phyloP scores from a whole-genome alignment of 768 basidiomycete species.

The Russula earlei region DNA sequence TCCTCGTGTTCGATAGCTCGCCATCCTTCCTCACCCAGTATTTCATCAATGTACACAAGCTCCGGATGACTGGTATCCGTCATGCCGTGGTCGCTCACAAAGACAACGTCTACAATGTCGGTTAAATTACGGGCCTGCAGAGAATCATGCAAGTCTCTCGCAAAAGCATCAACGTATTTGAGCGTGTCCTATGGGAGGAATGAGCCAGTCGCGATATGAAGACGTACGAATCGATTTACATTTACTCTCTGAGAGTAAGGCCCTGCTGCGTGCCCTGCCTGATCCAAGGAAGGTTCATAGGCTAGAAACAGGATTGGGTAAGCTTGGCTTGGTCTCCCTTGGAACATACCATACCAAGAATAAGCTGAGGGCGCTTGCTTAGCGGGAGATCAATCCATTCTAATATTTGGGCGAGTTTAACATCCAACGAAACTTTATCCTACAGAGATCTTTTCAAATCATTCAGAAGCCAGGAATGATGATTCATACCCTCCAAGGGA shows the following conservation, averaged over 20 bases:
- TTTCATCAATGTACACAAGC: constrained; percentile 71
- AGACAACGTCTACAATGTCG: constrained; percentile 78
- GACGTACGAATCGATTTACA: constrained; percentile 33
- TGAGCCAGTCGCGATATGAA: background rate
- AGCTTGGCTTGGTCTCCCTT: constrained; percentile 10
- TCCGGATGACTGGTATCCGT: constrained; percentile 75
- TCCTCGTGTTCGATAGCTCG: constrained; percentile 62
- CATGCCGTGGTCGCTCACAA: constrained; percentile 92
- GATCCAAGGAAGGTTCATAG: constrained; percentile 80
- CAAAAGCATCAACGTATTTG: constrained; percentile 59
- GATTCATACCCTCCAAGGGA: constrained; percentile 59
- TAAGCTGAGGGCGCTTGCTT: constrained; percentile 63
- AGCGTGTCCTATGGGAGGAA: constrained; percentile 45
- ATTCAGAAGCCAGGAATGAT: background rate
- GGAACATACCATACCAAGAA: constrained; percentile 50
- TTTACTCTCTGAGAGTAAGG: constrained; percentile 64
- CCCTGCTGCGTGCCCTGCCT: constrained; percentile 68
- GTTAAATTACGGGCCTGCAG: constrained; percentile 66
- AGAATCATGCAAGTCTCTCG: constrained; percentile 53
- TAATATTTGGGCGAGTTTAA: constrained; percentile 71
- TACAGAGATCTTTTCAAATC: constrained; percentile 5
- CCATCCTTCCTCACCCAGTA: constrained; percentile 57
- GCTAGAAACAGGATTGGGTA: constrained; percentile 31
- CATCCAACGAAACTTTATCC: constrained; percentile 54
- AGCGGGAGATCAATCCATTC: constrained; percentile 76